phyloP scores from a whole-genome alignment of 2,329 filamentous ascomycete genomes.

The Dothidotthia symphoricarpi region DNA sequence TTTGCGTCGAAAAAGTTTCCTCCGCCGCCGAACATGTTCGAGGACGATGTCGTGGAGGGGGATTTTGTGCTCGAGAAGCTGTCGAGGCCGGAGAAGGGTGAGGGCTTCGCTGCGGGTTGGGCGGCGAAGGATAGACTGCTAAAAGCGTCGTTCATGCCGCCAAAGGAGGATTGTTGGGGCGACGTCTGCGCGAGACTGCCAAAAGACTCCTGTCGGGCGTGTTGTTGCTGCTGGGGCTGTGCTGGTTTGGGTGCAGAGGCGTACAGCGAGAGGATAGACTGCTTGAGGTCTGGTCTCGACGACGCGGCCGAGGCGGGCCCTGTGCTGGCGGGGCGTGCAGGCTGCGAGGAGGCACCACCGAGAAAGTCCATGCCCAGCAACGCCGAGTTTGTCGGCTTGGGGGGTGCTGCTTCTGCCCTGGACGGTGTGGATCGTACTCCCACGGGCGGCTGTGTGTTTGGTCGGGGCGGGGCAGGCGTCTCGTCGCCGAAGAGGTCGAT shows the following conservation, averaged over 20 bases:
- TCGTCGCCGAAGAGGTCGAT: constrained; percentile 83
- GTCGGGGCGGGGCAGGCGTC: constrained; percentile 62
- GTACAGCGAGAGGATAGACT: constrained; percentile 94
- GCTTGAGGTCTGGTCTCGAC: constrained; percentile 89
- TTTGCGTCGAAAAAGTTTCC: constrained; percentile 81
- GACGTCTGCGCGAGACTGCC: constrained; percentile 44
- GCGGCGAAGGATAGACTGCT: constrained; percentile 62
- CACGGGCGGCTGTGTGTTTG: constrained; percentile 69
- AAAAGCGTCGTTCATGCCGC: constrained; percentile 80
- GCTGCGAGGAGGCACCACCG: constrained; percentile 65
- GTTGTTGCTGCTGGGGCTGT: constrained; percentile 51
- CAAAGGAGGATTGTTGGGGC: constrained; percentile 49
- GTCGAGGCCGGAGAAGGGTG: constrained; percentile 63
- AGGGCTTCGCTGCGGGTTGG: constrained; percentile 54
- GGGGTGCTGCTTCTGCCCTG: constrained; percentile 62
- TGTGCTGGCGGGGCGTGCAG: constrained; percentile 75
- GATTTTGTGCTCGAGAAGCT: constrained; percentile 50
- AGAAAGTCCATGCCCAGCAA: constrained; percentile 92
- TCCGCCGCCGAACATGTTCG: constrained; percentile 58
- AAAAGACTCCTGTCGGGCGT: constrained; percentile 53
- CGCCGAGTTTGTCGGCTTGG: constrained; percentile 69
- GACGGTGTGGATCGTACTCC: constrained; percentile 55
- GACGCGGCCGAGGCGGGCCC: constrained; percentile 60
- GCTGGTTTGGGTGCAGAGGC: constrained; percentile 80
- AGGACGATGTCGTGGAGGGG: constrained; percentile 36